Percentiles rank a stretch among this genome's conserved stretches.
Conservation (phyloP, 1,284 basidiomycete genomes). For the Sporisorium sorghi region DNA sequence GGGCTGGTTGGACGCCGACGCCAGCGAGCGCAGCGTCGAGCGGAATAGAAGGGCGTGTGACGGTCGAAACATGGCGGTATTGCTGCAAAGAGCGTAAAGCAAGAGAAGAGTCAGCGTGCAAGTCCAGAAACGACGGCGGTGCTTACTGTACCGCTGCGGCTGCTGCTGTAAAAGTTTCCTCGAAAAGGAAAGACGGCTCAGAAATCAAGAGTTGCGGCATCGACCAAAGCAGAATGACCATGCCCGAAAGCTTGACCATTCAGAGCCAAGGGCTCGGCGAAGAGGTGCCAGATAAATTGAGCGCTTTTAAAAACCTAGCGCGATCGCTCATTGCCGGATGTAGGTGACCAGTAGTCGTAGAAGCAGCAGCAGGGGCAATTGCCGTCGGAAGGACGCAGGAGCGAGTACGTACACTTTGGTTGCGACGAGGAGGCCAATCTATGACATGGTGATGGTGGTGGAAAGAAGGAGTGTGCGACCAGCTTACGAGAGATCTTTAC, state of each 20-base stretch:
- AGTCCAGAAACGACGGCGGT: background rate
- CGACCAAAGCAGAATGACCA: slow-evolving; percentile 40
- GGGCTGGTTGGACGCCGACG: slow-evolving; percentile 42
- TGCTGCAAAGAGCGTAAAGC: background rate
- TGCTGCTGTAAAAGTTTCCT: background rate
- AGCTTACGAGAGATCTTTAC: slow-evolving; percentile 30
- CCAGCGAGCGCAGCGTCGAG: slow-evolving; percentile 25
- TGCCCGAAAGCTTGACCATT: slow-evolving; percentile 9
- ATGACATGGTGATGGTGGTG: slow-evolving; percentile 25
- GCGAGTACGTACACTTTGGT: slow-evolving; percentile 22
- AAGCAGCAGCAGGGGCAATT: background rate
- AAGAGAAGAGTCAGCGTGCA: slow-evolving; percentile 8
- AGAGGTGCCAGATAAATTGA: slow-evolving; percentile 58
- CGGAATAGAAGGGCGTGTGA: slow-evolving; percentile 22
- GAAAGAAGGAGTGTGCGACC: background rate
- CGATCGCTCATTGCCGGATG: slow-evolving; percentile 57
- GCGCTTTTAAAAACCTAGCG: slow-evolving; percentile 58
- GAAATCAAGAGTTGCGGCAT: slow-evolving; percentile 53
- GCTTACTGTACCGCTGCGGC: background rate
- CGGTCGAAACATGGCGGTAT: slow-evolving; percentile 40
- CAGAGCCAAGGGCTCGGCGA: slow-evolving; percentile 54
- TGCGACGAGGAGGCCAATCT: background rate
- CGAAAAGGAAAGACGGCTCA: slow-evolving; percentile 39
- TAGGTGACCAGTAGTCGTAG: background rate
- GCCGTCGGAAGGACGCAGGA: background rate